These are phyloP conservation scores for Orbilia ellipsospora DNA, from an alignment of 2,329 filamentous ascomycete genomes.

Conservation along the genomic window DNA sequence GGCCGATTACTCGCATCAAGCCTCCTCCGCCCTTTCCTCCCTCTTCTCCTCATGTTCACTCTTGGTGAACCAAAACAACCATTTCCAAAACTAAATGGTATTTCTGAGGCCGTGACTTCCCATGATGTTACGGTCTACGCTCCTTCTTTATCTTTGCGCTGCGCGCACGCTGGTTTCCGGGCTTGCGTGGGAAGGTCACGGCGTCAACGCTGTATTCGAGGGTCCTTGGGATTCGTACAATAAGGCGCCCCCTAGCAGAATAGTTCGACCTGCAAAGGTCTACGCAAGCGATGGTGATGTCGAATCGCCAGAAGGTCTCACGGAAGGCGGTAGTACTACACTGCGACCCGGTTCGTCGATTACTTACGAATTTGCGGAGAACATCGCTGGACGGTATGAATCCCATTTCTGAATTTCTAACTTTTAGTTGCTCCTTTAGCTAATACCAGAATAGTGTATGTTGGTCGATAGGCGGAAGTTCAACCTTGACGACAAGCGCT, in stretches of 20 bases:
- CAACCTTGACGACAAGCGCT: constrained; percentile 11
- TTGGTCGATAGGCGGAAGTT: constrained; percentile 35
- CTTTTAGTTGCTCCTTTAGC: constrained; percentile 18
- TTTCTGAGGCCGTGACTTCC: constrained; percentile 34
- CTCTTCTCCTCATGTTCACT: constrained; percentile 6
- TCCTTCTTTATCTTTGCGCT: constrained; percentile 35
- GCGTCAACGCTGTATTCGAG: constrained; percentile 60
- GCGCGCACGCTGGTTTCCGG: constrained; percentile 41
- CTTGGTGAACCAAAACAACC: constrained; percentile 3
- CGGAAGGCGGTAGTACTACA: constrained; percentile 55
- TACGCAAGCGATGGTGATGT: constrained; percentile 60
- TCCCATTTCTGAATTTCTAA: neutral
- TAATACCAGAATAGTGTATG: constrained; percentile 13
- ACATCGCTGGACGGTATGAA: constrained; percentile 63
- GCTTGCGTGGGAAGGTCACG: constrained; percentile 42
- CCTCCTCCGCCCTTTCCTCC: constrained; percentile 34
- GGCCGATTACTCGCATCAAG: constrained; percentile 6
- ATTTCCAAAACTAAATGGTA: constrained; percentile 22
- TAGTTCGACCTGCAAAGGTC: constrained; percentile 61
- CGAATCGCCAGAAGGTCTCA: constrained; percentile 58
- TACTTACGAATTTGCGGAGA: constrained; percentile 64
- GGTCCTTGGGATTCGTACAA: constrained; percentile 64
- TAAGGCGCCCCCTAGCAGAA: constrained; percentile 61
- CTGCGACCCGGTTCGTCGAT: constrained; percentile 61
- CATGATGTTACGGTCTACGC: constrained; percentile 48